These are phyloP conservation scores for Penicillium sp. DNA, from an alignment of 2,329 filamentous ascomycete genomes.

Conservation along the genomic window DNA sequence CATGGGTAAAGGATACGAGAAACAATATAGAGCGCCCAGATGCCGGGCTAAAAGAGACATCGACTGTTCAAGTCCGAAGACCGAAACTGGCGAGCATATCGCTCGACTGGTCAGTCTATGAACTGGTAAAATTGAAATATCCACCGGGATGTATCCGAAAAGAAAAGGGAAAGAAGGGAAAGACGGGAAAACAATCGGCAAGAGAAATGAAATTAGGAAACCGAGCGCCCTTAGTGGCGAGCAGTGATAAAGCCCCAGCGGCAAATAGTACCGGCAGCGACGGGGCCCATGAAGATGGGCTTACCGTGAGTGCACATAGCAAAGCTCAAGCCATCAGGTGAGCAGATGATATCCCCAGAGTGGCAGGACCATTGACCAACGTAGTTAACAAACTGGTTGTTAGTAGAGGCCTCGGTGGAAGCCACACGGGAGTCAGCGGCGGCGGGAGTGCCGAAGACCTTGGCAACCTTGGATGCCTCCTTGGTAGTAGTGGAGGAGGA, in stretches of 20 bases:
- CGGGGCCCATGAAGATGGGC: constrained; percentile 31
- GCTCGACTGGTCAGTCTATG: background rate
- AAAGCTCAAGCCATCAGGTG: constrained; percentile 26
- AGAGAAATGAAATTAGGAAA: background rate
- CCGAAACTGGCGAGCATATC: background rate
- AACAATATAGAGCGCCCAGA: background rate
- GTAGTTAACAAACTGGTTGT: constrained; percentile 14
- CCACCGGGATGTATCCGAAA: background rate
- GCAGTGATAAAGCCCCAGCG: constrained; percentile 20
- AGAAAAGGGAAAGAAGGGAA: background rate
- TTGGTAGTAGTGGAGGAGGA: background rate
- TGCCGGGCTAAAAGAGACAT: background rate
- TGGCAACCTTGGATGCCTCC: constrained; percentile 12
- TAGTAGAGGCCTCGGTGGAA: constrained; percentile 12
- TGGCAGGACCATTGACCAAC: constrained; percentile 15
- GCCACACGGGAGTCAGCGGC: constrained; percentile 8
- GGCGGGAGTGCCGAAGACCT: constrained; percentile 8
- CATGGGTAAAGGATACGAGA: background rate
- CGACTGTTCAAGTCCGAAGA: background rate
- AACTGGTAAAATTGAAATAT: background rate
- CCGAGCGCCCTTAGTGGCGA: background rate
- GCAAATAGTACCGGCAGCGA: constrained; percentile 33
- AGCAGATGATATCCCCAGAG: constrained; percentile 29
- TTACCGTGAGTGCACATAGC: constrained; percentile 28
- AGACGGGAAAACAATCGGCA: background rate